Conservation (phyloP, 129 eudicot species). For the Helianthus annuus region HanXRQr2.0-SUNRISE NC_035445.2:68748137-68748636, state of each 20-base stretch:
- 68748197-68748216: conserved; percentile 78
- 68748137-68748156: conserved; percentile 91
- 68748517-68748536: conserved; percentile 47
- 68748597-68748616: conserved; percentile 52
- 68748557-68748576: conserved; percentile 85
- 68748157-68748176: conserved; percentile 88
- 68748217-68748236: conserved; percentile 68
- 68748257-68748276: conserved; percentile 52
- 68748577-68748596: conserved; percentile 66
- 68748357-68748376: conserved; percentile 51
- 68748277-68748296: not conserved
- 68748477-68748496: conserved; percentile 84
- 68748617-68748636: not conserved
- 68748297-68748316: conserved; percentile 7
- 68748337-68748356: conserved; percentile 48
- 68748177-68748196: conserved; percentile 84
- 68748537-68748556: conserved; percentile 51
- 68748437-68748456: conserved; percentile 66
- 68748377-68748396: conserved; percentile 63
- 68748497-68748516: conserved; percentile 53
- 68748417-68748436: conserved; percentile 46
- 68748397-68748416: conserved; percentile 67
- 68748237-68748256: conserved; percentile 80
- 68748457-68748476: conserved; percentile 96
- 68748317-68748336: conserved; percentile 11